These are phyloP conservation scores for Suillus subaureus DNA, from an alignment of 768 basidiomycete species.

Conservation along the genomic window DNA sequence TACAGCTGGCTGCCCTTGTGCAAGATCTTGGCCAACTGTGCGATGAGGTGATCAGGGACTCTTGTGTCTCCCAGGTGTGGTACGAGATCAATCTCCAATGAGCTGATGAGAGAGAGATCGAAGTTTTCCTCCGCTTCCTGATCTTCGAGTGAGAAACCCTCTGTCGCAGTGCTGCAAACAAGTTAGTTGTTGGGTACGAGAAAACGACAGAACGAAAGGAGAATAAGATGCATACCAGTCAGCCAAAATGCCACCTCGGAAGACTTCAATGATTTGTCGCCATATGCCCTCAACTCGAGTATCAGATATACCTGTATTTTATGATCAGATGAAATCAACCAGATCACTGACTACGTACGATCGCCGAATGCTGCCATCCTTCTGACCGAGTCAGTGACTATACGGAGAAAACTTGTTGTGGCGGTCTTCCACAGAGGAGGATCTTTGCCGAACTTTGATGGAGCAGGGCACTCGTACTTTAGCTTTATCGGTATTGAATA, in stretches of 20 bases:
- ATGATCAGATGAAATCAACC: not conserved
- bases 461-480: slow-evolving; percentile 91
- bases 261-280: slow-evolving; percentile 81
- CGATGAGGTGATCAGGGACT: slow-evolving; percentile 71
- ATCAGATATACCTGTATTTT: slow-evolving; percentile 51
- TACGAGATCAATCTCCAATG: slow-evolving; percentile 79
- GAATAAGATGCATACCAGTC: slow-evolving; percentile 63
- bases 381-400: slow-evolving; percentile 66
- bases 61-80: slow-evolving; percentile 71
- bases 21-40: slow-evolving; percentile 68
- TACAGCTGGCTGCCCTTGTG: slow-evolving; percentile 73
- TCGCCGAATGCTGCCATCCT: slow-evolving; percentile 53
- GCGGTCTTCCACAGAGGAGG: slow-evolving; percentile 94
- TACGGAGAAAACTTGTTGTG: slow-evolving; percentile 72
- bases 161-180: slow-evolving; percentile 52
- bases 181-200: not conserved
- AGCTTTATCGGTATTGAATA: slow-evolving; percentile 91
- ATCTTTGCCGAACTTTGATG: slow-evolving; percentile 88
- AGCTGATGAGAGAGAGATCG: slow-evolving; percentile 75
- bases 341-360: slow-evolving; percentile 38
- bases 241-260: slow-evolving; percentile 78
- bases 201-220: not conserved
- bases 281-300: slow-evolving; percentile 81
- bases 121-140: slow-evolving; percentile 85
- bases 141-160: slow-evolving; percentile 58